Base-by-base conservation (phyloP, 202 grass and related monocot species). In the Musa balbisiana region DNA sequence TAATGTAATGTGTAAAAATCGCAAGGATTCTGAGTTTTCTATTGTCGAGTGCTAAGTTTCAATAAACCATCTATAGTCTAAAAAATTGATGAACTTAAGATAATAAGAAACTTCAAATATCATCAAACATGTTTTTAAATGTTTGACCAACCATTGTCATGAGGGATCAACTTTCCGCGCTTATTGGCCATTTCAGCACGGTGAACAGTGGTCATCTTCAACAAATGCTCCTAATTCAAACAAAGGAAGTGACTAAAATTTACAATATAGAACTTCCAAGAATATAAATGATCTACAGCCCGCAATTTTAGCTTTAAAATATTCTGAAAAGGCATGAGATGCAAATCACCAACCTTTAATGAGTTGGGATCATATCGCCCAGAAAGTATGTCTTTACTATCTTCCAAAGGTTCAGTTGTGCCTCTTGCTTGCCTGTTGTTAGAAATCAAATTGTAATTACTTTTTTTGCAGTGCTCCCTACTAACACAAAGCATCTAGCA, bases 151-250 rank as follows among this genome's bases (percentile, higher is more conserved):
- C 94, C 94, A 88, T 94, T 89, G 65, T 88, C 73, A 75, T 71
- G 69, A 73, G 89, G 83, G 83, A 77, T 73, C 72, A 81, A 62
- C 81, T 98, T 92, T 49, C 86, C 91, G 75, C 89, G 89, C 87
- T 98, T 98, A 87, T 80, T 98, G 79, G 88, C 83, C 88, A 94
- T 85, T 49, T 92, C 91, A 13, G 82, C 83, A 19, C 87, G 91
- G 88, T 98, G 94, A n/a, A 89, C 84, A 26, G 89, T 77, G 16
- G 87, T 82, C 83, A 98, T 98, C 79, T 83, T 98, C 69, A 94
- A 66, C 24, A 98, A 81, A 81, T 98, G 91, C 43, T 93, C 94
- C 94, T 98, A 80, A 77, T 81, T 73, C 71, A 66, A 13, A 10
- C 62, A 78, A 27, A 22, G 43, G 43, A 67, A 52, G 29, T 71